Evolutionary conservation across 208 protist genomes (phyloP).

Genomic region (Leptomonas pyrrhocoris): DNA sequence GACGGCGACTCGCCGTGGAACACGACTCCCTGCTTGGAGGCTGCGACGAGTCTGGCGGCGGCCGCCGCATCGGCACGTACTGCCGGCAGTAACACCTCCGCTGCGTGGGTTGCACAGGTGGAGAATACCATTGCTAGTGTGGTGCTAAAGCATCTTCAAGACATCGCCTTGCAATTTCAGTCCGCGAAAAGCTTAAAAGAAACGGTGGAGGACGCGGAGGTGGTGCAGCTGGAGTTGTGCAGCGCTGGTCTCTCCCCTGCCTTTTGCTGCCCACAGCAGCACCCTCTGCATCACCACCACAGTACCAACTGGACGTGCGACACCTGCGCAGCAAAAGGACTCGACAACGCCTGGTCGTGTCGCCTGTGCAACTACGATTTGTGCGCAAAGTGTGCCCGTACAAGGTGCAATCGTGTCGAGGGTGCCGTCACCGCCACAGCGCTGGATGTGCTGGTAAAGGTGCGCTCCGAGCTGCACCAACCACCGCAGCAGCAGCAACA

Average conservation of each 20-base stretch:
- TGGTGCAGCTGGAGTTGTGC: slow-evolving; percentile 26
- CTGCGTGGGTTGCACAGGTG: slow-evolving; percentile 21
- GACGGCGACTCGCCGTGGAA: slow-evolving; percentile 1
- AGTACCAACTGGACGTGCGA: slow-evolving; percentile 83
- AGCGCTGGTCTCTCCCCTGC: neutral
- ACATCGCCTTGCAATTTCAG: slow-evolving; percentile 13
- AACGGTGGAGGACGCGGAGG: slow-evolving; percentile 27
- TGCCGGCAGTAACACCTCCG: neutral
- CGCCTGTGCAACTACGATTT: slow-evolving; percentile 84
- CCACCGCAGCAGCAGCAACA: neutral
- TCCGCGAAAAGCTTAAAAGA: slow-evolving; percentile 16
- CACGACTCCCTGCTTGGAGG: slow-evolving; percentile 11
- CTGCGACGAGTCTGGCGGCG: neutral
- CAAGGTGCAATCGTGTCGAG: slow-evolving; percentile 42
- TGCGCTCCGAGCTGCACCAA: slow-evolving; percentile 9
- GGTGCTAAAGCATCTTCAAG: slow-evolving; percentile 29
- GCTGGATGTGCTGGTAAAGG: slow-evolving; percentile 48
- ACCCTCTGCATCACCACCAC: slow-evolving; percentile 67
- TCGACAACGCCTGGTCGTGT: slow-evolving; percentile 68
- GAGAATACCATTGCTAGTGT: slow-evolving; percentile 17
- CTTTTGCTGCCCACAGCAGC: slow-evolving; percentile 49
- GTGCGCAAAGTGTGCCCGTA: slow-evolving; percentile 60
- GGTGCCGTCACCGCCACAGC: slow-evolving; percentile 58
- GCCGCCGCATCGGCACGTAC: neutral
- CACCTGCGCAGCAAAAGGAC: slow-evolving; percentile 41